A percentile compares a stretch with the other conserved stretches of the same genome.
These are phyloP conservation scores for Batrachochytrium dendrobatidis DNA, from an alignment of 371 early-diverging fungal species.

Conservation along the genomic window DNA sequence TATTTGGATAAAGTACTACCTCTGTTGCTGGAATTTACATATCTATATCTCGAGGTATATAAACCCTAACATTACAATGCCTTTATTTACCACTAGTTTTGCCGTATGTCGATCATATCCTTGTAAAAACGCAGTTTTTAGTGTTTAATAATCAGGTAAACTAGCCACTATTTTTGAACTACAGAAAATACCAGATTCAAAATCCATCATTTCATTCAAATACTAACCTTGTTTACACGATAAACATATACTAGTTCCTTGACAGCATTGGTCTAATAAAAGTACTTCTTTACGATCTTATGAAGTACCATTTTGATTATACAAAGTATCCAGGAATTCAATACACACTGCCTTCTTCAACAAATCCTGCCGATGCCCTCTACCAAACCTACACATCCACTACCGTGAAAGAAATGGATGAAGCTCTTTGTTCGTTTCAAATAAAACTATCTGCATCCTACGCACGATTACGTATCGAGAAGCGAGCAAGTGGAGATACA, in stretches of 20 bases:
- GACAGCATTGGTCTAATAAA: slow-evolving; percentile 38
- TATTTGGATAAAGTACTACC: background rate
- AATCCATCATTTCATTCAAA: background rate
- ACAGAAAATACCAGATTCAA: background rate
- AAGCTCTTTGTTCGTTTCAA: slow-evolving; percentile 17
- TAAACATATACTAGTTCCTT: slow-evolving; percentile 24
- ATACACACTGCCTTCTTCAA: slow-evolving; percentile 6
- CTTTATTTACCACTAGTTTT: slow-evolving; percentile 24
- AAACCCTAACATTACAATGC: background rate
- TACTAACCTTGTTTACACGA: slow-evolving; percentile 3
- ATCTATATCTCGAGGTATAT: background rate
- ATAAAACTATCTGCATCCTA: slow-evolving; percentile 41
- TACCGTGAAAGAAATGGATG: slow-evolving; percentile 27
- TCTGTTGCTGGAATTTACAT: background rate
- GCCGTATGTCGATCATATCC: slow-evolving; percentile 39
- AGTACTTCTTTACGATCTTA: slow-evolving; percentile 35
- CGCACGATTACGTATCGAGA: slow-evolving; percentile 39
- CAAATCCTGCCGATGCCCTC: background rate
- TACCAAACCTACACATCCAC: slow-evolving; percentile 11
- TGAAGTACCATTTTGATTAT: slow-evolving; percentile 39
- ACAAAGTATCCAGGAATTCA: slow-evolving; percentile 28
- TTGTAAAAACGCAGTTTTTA: slow-evolving; percentile 44
- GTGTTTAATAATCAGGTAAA: slow-evolving; percentile 45
- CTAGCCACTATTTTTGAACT: background rate
- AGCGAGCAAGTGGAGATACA: slow-evolving; percentile 29